phyloP scores from a whole-genome alignment of 768 basidiomycete species.

The Tricholoma sp. region DNA sequence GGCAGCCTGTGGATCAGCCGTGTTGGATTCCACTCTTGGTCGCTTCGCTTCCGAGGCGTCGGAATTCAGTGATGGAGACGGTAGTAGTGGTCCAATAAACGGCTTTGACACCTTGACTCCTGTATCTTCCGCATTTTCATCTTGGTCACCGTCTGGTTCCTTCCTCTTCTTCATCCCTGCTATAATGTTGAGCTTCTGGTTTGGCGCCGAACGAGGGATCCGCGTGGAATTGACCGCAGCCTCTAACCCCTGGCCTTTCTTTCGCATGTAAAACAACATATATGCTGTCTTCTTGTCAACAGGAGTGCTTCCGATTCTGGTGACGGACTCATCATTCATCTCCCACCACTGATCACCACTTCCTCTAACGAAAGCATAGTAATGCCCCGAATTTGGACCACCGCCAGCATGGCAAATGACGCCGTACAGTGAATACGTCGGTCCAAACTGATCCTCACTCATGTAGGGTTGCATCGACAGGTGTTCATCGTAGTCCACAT shows the following conservation, averaged over 20 bases:
- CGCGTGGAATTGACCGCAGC: conserved; percentile 43
- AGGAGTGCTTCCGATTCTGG: conserved; percentile 37
- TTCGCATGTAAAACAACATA: conserved; percentile 85
- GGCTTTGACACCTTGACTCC: conserved; percentile 44
- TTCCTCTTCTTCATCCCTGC: conserved; percentile 48
- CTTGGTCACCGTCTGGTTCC: conserved; percentile 33
- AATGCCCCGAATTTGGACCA: conserved; percentile 95
- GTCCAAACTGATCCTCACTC: conserved; percentile 75
- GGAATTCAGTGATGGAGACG: conserved; percentile 34
- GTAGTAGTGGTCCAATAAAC: conserved; percentile 66
- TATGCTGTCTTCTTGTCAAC: conserved; percentile 79
- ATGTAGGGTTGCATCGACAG: conserved; percentile 74
- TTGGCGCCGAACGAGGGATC: conserved; percentile 15
- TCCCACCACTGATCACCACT: conserved; percentile 74
- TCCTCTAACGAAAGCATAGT: conserved; percentile 80
- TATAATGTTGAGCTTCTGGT: conserved; percentile 35
- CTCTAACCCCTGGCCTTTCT: conserved; percentile 70
- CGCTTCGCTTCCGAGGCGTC: conserved; percentile 19
- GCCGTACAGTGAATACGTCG: conserved; percentile 83
- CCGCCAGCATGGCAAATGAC: conserved; percentile 91
- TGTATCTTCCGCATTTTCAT: conserved; percentile 42
- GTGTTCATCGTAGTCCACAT: conserved; percentile 72
- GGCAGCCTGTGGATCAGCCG: conserved; percentile 48
- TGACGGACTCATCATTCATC: conserved; percentile 89
- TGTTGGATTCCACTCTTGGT: conserved; percentile 11